Evolutionary conservation across 2,329 filamentous ascomycete genomes (phyloP), one percentile per base, ranked within the genome.

Genomic region (Fusarium guadeloupense): DNA sequence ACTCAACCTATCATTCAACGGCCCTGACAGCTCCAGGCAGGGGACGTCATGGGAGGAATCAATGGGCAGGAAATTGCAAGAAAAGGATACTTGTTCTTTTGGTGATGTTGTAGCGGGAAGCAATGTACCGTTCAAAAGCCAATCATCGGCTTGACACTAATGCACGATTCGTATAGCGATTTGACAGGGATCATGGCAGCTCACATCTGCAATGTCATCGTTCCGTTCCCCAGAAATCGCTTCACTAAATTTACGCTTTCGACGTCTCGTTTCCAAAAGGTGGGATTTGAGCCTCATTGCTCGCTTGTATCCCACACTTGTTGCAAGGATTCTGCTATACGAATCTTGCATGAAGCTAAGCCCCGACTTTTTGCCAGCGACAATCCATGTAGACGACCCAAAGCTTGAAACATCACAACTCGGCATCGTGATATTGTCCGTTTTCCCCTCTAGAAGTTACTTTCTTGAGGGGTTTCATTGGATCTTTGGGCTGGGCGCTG

Each of bases 341-440:
- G 67, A 69, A 69, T 62, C 56, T 44, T 69, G 67, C 67, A 69
- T 63, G 62, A 62, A 59, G 64, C 66, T 69, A 69, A 58, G 53
- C 66, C 58, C 38, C 54, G 46, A 51, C 35, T 51, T 39, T 51
- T 39, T 17, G 17, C 45, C 46, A 53, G 62, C 58, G 40, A 59
- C 58, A 48, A 17, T 34, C 38, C 21, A 58, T 38, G 8, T 33
- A 26, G 25, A 9, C n/a, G n/a, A 26, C 13, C 25, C 8, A 12
- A 26, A 13, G 25, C 10, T 46, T 39, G 44, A 54, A 40, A 44
- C 49, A 48, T 56, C 43, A 60, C 30, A 25, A 30, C 34, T 64
- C 55, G 55, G 55, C n/a, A 49, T 64, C 50, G 35, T 43, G 23
- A 57, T 49, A 33, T 26, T 40, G 34, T 34, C 55, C 56, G 39